phyloP scores from a whole-genome alignment of 2,329 filamentous ascomycete species.

The Ophiostoma triangulosporum region DNA sequence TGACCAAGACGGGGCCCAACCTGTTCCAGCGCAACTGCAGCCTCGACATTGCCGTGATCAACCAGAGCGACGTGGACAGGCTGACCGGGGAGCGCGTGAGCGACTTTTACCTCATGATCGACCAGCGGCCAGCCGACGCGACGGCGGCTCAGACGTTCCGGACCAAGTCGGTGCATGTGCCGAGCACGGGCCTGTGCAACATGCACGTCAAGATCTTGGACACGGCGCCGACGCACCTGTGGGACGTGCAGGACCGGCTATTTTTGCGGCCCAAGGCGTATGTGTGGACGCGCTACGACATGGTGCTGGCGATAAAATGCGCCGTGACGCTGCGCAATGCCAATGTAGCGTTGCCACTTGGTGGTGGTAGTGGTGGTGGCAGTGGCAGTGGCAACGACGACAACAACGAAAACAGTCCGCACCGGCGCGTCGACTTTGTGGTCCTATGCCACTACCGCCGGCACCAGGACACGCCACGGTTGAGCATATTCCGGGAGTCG shows the following conservation, averaged over 20 bases:
- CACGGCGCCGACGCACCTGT: conserved; percentile 6
- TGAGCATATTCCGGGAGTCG: conserved; percentile 2
- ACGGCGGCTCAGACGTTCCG: conserved; percentile 1
- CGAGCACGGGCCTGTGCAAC: not conserved
- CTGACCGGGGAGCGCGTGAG: not conserved
- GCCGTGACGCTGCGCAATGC: not conserved
- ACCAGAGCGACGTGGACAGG: not conserved
- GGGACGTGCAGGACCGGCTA: conserved; percentile 9
- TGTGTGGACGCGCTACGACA: conserved; percentile 8
- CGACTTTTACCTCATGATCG: conserved; percentile 8
- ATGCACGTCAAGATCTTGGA: not conserved
- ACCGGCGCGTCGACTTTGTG: conserved; percentile 3
- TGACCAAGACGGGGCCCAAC: conserved; percentile 11
- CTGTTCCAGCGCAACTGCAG: conserved; percentile 10
- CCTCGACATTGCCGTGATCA: not conserved
- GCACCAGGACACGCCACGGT: not conserved
- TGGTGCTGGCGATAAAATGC: conserved; percentile 8
- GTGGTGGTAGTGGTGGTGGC: no score
- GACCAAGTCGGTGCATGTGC: conserved; percentile 2
- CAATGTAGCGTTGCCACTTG: no score
- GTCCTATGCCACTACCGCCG: not conserved
- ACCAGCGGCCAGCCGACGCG: not conserved
- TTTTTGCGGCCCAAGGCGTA: conserved; percentile 10
- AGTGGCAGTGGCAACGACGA: no score
- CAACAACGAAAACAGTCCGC: no score